phyloP scores from a whole-genome alignment of 257 asterid genomes.

The Salvia rosmarinus region DNA sequence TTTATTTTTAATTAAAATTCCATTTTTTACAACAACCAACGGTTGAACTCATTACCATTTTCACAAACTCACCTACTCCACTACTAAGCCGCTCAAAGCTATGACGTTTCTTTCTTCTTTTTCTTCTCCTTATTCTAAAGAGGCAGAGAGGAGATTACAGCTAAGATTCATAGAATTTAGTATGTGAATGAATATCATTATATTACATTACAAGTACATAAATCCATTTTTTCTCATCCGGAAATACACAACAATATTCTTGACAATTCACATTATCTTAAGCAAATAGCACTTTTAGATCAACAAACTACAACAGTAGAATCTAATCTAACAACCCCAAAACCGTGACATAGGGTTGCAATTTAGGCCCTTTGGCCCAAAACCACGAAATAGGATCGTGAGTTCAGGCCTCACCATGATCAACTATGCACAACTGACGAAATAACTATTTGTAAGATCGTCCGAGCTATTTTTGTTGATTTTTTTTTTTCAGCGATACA shows the following conservation, averaged over 20 bases:
- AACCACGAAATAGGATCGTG: background rate
- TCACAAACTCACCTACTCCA: too few species aligned
- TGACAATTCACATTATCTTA: constrained; percentile 2
- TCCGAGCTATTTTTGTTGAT: background rate
- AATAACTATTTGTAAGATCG: background rate
- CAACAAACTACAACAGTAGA: constrained; percentile 25
- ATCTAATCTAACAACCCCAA: constrained; percentile 17
- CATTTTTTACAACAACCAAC: too few species aligned
- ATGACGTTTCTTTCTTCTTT: too few species aligned
- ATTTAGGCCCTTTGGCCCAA: too few species aligned
- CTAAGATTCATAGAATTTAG: background rate
- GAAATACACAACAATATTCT: background rate
- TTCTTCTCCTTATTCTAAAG: too few species aligned
- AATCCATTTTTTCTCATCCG: background rate
- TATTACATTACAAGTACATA: constrained; percentile 12
- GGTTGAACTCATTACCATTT: too few species aligned
- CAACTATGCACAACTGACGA: constrained; percentile 6
- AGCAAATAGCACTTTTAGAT: constrained; percentile 17
- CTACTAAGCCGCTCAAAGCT: too few species aligned
- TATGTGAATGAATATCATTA: background rate
- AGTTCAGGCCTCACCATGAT: constrained; percentile 1
- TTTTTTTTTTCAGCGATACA: background rate
- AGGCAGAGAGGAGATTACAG: background rate
- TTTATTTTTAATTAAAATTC: too few species aligned
- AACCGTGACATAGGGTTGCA: background rate